These are phyloP conservation scores for Elaphomyces granulatus DNA, from an alignment of 495 filamentous ascomycete species.

Conservation along the genomic window DNA sequence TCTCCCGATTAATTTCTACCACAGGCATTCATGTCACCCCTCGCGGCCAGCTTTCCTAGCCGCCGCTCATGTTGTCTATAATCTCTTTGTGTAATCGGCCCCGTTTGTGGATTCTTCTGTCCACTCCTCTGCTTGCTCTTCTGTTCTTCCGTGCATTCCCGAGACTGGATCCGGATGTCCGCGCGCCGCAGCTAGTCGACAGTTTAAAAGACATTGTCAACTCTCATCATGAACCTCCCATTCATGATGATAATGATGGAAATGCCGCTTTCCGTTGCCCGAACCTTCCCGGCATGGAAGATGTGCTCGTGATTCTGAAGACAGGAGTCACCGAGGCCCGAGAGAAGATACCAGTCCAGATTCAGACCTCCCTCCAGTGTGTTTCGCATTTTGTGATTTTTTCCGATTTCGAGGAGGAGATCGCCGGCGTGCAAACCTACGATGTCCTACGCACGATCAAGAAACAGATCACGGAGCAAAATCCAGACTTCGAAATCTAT, in stretches of 20 bases:
- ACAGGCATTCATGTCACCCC: too few relatives aligned
- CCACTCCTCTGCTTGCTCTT: not conserved
- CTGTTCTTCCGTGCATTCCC: too few relatives aligned
- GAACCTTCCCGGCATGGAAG: conserved; percentile 27
- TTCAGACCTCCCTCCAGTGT: conserved; percentile 37
- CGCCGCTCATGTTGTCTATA: too few relatives aligned
- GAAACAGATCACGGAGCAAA: conserved; percentile 17
- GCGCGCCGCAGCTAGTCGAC: too few relatives aligned
- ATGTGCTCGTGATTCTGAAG: conserved; percentile 33
- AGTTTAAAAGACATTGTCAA: too few relatives aligned
- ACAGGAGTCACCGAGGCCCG: conserved; percentile 32
- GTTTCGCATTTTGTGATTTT: conserved; percentile 40
- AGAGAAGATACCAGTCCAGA: conserved; percentile 34
- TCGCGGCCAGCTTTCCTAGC: too few relatives aligned
- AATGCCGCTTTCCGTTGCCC: conserved; percentile 15
- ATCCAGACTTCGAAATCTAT: conserved; percentile 39
- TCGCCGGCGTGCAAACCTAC: conserved; percentile 32
- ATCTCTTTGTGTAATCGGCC: too few relatives aligned
- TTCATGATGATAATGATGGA: too few relatives aligned
- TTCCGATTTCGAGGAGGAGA: conserved; percentile 38
- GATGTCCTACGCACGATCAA: conserved; percentile 34
- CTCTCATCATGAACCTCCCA: too few relatives aligned
- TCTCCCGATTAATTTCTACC: too few relatives aligned
- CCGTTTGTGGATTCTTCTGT: too few relatives aligned
- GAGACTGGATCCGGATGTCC: too few relatives aligned